Conservation (phyloP, 2,329 filamentous ascomycete genomes). For the Drechmeria coniospora region DNA sequence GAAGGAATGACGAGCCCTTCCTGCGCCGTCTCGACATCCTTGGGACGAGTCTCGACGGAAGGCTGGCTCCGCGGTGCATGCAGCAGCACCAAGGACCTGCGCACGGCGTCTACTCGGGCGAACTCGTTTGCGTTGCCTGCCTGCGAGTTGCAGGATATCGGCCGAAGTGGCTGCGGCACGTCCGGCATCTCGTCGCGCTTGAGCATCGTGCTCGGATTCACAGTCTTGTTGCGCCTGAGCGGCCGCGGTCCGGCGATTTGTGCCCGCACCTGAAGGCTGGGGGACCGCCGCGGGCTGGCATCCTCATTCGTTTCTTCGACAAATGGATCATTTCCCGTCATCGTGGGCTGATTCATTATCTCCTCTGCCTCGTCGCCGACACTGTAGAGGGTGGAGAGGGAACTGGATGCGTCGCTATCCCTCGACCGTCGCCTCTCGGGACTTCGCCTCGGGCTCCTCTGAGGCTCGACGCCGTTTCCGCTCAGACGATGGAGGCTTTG, state of each 20-base stretch:
- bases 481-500: conserved; percentile 1
- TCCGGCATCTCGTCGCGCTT: neutral
- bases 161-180: conserved; percentile 6
- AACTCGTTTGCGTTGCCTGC: neutral
- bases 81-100: conserved; percentile 1
- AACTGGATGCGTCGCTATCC: conserved; percentile 32
- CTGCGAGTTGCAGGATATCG: conserved; percentile 10
- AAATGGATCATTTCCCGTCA: conserved; percentile 16
- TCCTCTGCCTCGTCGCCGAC: conserved; percentile 33
- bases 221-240: conserved; percentile 7
- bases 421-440: conserved; percentile 14
- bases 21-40: conserved; percentile 2
- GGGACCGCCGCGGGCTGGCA: neutral
- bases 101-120: neutral
- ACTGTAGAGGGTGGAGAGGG: conserved; percentile 41
- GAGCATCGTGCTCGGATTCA: conserved; percentile 8
- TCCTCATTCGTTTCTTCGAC: conserved; percentile 12
- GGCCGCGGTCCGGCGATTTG: conserved; percentile 5
- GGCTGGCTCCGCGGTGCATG: conserved; percentile 3
- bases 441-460: conserved; percentile 4
- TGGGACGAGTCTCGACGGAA: conserved; percentile 7
- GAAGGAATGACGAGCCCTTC: too few species aligned
- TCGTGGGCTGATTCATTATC: conserved; percentile 6
- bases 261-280: conserved; percentile 1
- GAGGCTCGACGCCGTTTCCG: neutral